phyloP scores from a whole-genome alignment of 2,329 filamentous ascomycete genomes.

The Fusarium bactridioides region DNA sequence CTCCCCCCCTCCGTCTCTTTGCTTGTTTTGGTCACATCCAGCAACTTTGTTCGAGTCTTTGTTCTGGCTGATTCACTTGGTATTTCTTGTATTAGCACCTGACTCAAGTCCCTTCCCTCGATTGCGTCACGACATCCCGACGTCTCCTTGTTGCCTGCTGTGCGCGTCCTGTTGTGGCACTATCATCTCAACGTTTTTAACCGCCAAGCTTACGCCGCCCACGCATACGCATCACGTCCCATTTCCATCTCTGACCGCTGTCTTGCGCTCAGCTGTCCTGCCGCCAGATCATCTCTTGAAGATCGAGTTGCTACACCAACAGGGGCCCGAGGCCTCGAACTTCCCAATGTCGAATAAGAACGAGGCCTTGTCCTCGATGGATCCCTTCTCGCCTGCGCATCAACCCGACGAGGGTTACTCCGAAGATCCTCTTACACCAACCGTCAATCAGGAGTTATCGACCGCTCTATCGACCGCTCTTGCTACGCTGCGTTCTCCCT shows the following conservation, averaged over 20 bases:
- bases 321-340: constrained; percentile 33
- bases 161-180: constrained; percentile 29
- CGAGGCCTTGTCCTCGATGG: constrained; percentile 48
- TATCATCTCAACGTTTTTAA: constrained; percentile 3
- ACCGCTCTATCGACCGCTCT: constrained; percentile 45
- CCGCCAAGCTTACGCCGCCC: not conserved
- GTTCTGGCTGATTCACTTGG: not conserved
- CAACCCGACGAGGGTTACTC: constrained; percentile 88
- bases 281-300: not conserved
- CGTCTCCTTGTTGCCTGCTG: constrained; percentile 1
- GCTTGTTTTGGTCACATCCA: constrained; percentile 6
- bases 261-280: not conserved
- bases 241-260: not conserved
- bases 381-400: constrained; percentile 59
- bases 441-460: constrained; percentile 46
- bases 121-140: constrained; percentile 4
- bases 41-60: not conserved
- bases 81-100: not conserved
- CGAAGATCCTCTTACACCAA: constrained; percentile 70
- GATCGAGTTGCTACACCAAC: constrained; percentile 13
- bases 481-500: constrained; percentile 48
- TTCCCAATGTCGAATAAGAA: constrained; percentile 41
- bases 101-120: not conserved
- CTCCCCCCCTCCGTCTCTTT: not conserved
- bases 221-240: not conserved